These are phyloP conservation scores for Aspergillus persii DNA, from an alignment of 2,329 filamentous ascomycete genomes.

Conservation along the genomic window DNA sequence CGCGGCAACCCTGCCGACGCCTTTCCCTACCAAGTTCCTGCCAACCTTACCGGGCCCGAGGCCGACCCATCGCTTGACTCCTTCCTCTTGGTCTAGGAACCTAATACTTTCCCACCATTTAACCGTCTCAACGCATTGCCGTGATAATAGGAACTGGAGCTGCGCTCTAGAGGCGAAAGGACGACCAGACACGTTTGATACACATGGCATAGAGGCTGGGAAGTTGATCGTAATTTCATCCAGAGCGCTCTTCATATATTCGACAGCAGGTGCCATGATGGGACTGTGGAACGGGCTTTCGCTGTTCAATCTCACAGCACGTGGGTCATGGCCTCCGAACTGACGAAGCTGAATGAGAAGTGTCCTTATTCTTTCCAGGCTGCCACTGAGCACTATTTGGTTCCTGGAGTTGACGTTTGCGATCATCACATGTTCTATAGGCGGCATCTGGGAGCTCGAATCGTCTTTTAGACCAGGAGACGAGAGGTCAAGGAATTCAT, in stretches of 20 bases:
- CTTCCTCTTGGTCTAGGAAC: conserved; percentile 80
- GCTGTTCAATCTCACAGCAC: conserved; percentile 80
- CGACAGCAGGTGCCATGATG: conserved; percentile 81
- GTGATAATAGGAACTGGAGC: conserved; percentile 73
- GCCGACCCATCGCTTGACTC: conserved; percentile 81
- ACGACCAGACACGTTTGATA: conserved; percentile 81
- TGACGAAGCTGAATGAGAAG: conserved; percentile 81
- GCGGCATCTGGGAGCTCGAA: conserved; percentile 64
- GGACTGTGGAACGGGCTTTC: conserved; percentile 90
- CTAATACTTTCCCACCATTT: conserved; percentile 92
- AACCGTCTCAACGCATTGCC: conserved; percentile 87
- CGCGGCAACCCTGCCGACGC: conserved; percentile 77
- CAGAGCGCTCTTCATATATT: conserved; percentile 69
- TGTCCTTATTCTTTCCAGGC: conserved; percentile 75
- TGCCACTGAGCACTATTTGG: conserved; percentile 90
- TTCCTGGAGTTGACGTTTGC: conserved; percentile 96
- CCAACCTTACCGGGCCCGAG: conserved; percentile 94
- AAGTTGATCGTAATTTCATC: conserved; percentile 66
- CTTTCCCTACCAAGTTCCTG: conserved; percentile 88
- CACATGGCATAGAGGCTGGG: conserved; percentile 70
- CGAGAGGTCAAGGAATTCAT: conserved; percentile 72
- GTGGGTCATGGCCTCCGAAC: conserved; percentile 86
- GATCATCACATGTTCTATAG: conserved; percentile 83
- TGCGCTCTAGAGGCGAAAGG: conserved; percentile 73
- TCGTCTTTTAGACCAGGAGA: conserved; percentile 66